These are phyloP conservation scores for Tricharina praecox DNA, from an alignment of 495 filamentous ascomycete genomes.

Conservation along the genomic window DNA sequence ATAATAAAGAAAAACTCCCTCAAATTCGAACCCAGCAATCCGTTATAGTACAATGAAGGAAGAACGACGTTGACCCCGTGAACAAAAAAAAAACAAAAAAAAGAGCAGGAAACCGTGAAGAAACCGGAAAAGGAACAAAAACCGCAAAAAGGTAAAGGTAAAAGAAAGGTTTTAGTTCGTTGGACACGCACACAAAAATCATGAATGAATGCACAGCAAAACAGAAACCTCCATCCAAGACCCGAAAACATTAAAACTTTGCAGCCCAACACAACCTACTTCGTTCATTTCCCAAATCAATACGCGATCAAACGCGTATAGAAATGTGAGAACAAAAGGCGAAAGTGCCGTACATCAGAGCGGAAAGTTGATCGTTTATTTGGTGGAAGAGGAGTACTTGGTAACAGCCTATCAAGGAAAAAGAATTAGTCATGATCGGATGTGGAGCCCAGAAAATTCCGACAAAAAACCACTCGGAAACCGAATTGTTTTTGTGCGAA, in stretches of 20 bases:
- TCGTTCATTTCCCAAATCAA: too few relatives aligned
- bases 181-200: too few relatives aligned
- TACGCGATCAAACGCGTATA: too few relatives aligned
- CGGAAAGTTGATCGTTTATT: slow-evolving; percentile 45
- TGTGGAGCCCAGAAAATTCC: too few relatives aligned
- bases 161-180: too few relatives aligned
- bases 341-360: slow-evolving; percentile 22
- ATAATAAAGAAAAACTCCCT: slow-evolving; percentile 3
- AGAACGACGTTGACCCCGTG: slow-evolving; percentile 32
- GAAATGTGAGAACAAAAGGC: too few relatives aligned
- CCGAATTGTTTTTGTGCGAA: too few relatives aligned
- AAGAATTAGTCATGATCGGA: too few relatives aligned
- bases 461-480: too few relatives aligned
- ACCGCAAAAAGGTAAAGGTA: neutral
- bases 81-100: slow-evolving; percentile 28
- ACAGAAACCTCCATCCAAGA: slow-evolving; percentile 21
- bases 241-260: slow-evolving; percentile 25
- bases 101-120: too few relatives aligned
- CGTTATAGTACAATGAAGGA: slow-evolving; percentile 33
- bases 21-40: slow-evolving; percentile 26
- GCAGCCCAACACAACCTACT: slow-evolving; percentile 17
- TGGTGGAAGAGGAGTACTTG: slow-evolving; percentile 99
- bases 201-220: slow-evolving; percentile 22
- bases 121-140: too few relatives aligned
- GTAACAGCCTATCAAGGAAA: slow-evolving; percentile 57